These are phyloP conservation scores for Fusarium sarcochroum DNA, from an alignment of 2,329 filamentous ascomycete genomes.

Conservation along the genomic window DNA sequence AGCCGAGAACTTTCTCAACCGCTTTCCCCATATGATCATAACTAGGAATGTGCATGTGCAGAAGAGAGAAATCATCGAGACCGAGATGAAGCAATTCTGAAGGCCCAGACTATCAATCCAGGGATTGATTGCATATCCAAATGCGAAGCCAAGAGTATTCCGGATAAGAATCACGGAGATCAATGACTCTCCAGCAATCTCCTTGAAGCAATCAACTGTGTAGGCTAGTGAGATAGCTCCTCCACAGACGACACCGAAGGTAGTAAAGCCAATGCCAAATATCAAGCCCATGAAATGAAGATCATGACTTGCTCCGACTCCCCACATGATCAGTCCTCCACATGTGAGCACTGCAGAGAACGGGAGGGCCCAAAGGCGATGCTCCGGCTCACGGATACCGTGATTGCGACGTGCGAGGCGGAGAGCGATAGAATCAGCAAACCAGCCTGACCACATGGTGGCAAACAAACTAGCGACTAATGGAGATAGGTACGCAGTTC, in stretches of 20 bases:
- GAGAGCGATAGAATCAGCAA: not conserved
- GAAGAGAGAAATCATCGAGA: too few species aligned
- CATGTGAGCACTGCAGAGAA: not conserved
- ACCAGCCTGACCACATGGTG: constrained; percentile 4
- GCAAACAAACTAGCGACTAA: constrained; percentile 1
- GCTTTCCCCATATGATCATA: too few species aligned
- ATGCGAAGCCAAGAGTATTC: not conserved
- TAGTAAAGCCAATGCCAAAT: not conserved
- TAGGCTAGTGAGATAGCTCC: constrained; percentile 3
- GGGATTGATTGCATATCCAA: not conserved
- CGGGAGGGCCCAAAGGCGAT: too few species aligned
- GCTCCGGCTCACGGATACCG: too few species aligned
- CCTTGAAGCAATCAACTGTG: constrained; percentile 12
- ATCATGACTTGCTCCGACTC: not conserved
- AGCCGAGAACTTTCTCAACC: too few species aligned
- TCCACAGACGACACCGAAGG: not conserved
- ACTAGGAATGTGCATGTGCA: too few species aligned
- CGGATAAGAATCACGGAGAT: constrained; percentile 1
- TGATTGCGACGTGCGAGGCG: too few species aligned
- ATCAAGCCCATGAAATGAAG: not conserved
- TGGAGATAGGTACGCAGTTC: not conserved
- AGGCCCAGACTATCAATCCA: constrained; percentile 6
- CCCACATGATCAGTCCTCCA: not conserved
- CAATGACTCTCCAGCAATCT: not conserved
- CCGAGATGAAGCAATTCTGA: constrained; percentile 2